Evolutionary conservation across 345 rosid genomes (phyloP).

Genomic region (Raphanus sativus): DNA sequence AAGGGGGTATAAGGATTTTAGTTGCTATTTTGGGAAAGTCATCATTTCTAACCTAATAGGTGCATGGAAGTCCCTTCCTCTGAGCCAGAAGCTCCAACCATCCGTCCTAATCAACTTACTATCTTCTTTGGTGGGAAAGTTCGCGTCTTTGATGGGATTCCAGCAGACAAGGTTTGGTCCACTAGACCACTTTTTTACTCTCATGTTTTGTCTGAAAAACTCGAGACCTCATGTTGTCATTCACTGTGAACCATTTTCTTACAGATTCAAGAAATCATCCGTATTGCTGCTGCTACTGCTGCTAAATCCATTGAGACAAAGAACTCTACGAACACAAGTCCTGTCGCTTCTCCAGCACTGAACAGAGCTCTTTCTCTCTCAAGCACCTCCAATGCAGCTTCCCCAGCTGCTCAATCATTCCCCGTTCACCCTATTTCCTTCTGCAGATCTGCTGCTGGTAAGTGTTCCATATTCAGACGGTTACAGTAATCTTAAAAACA

Average conservation of each 20-base stretch:
- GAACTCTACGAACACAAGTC: slow-evolving; percentile 41
- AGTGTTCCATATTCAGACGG: slow-evolving; percentile 1
- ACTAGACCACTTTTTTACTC: not conserved
- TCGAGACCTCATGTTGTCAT: not conserved
- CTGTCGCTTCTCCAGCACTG: slow-evolving; percentile 57
- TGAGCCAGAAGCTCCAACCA: slow-evolving; percentile 35
- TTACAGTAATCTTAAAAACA: not conserved
- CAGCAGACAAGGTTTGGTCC: slow-evolving; percentile 63
- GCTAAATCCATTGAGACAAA: slow-evolving; percentile 51
- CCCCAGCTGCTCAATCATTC: slow-evolving; percentile 49
- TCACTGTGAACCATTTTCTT: slow-evolving; percentile 6
- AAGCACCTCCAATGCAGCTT: slow-evolving; percentile 62
- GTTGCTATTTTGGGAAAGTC: slow-evolving; percentile 26
- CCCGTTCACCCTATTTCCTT: slow-evolving; percentile 50
- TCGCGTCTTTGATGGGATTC: slow-evolving; percentile 63
- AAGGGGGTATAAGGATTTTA: not conserved
- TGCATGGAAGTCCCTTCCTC: slow-evolving; percentile 28
- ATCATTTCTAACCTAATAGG: slow-evolving; percentile 30
- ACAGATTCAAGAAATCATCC: slow-evolving; percentile 73
- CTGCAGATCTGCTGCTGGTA: slow-evolving; percentile 85
- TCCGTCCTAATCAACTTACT: slow-evolving; percentile 61
- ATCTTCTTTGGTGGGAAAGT: slow-evolving; percentile 82
- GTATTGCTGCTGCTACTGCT: slow-evolving; percentile 57
- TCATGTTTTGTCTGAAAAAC: not conserved
- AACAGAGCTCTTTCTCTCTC: slow-evolving; percentile 79